Evolutionary conservation across 2,329 filamentous ascomycete genomes (phyloP).

Genomic region (Fusarium nanum): DNA sequence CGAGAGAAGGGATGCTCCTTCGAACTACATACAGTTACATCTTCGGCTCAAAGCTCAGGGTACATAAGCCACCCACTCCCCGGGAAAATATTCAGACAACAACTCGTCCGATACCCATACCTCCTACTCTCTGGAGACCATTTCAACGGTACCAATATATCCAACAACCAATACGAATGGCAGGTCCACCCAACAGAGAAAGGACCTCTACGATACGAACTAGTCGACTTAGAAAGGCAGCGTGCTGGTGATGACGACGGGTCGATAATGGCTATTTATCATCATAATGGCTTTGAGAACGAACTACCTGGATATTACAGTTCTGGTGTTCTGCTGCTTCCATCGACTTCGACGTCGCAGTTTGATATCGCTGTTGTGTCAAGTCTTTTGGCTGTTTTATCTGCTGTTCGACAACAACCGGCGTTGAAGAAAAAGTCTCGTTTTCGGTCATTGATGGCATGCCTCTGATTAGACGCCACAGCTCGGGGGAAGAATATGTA

Average conservation of each 20-base stretch:
- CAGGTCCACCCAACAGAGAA: neutral
- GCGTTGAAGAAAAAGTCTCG: neutral
- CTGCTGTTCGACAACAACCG: neutral
- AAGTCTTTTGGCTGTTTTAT: conserved; percentile 7
- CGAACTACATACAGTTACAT: neutral
- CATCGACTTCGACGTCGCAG: fast-evolving
- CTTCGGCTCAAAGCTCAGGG: neutral
- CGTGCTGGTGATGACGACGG: fast-evolving
- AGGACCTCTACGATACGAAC: conserved; percentile 10
- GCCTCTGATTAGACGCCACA: neutral
- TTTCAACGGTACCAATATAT: neutral
- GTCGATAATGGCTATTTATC: conserved; percentile 5
- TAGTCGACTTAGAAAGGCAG: neutral
- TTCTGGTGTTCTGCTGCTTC: conserved; percentile 5
- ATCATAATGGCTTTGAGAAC: conserved; percentile 17
- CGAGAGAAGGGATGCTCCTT: neutral
- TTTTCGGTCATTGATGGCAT: neutral
- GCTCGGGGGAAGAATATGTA: too few relatives aligned
- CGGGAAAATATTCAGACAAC: neutral
- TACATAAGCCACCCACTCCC: neutral
- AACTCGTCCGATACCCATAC: neutral
- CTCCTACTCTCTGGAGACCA: neutral
- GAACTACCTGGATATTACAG: neutral
- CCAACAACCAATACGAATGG: neutral
- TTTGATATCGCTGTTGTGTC: neutral